A percentile compares a stretch with the other conserved stretches of the same genome.
These are phyloP conservation scores for Lactifluus echinatus DNA, from an alignment of 768 basidiomycete genomes.

Conservation along the genomic window DNA sequence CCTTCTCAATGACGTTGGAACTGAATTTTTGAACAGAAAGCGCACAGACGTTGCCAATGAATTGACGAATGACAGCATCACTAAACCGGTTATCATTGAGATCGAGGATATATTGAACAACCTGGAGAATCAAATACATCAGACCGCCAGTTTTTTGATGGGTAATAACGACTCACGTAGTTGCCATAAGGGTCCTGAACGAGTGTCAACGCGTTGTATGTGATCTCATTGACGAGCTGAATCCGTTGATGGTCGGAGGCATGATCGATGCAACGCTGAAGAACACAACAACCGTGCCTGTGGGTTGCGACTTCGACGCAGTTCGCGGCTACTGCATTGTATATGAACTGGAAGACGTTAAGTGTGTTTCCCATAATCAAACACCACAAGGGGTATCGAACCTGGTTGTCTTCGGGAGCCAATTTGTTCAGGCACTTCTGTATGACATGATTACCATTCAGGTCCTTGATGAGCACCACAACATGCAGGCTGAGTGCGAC, in stretches of 20 bases:
- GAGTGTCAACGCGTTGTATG: conserved; percentile 92
- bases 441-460: conserved; percentile 96
- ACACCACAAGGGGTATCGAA: conserved; percentile 24
- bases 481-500: conserved; percentile 95
- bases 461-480: conserved; percentile 97
- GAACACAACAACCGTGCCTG: conserved; percentile 95
- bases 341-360: conserved; percentile 67
- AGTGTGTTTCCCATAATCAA: not conserved
- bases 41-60: conserved; percentile 94
- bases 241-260: conserved; percentile 92
- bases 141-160: not conserved
- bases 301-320: conserved; percentile 98
- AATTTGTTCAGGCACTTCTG: conserved; percentile 99
- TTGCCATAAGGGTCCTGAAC: conserved; percentile 97
- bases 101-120: conserved; percentile 97
- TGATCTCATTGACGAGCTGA: conserved; percentile 98
- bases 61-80: conserved; percentile 95
- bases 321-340: conserved; percentile 97
- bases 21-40: conserved; percentile 99
- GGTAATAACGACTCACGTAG: conserved; percentile 46
- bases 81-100: conserved; percentile 98
- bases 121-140: conserved; percentile 34
- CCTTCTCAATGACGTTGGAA: conserved; percentile 98
- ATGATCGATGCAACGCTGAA: conserved; percentile 97
- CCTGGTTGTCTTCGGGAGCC: conserved; percentile 97